phyloP scores from a whole-genome alignment of 805 yeast genomes.

The Lachancea kluyveri region DNA sequence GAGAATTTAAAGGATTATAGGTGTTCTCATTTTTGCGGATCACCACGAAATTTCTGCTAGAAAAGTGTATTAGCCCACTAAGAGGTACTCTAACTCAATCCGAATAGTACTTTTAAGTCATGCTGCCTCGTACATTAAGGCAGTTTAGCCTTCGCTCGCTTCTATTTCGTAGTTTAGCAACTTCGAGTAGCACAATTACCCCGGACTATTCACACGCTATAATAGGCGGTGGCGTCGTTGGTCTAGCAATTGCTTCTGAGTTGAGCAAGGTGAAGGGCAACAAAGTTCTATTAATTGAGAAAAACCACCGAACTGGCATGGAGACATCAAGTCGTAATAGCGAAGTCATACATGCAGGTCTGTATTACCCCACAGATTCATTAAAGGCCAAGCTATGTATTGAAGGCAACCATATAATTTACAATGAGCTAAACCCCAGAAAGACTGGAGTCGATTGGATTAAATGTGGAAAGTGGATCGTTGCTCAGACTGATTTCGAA shows the following conservation, averaged over 20 bases:
- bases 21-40: too few relatives aligned
- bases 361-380: constrained; percentile 68
- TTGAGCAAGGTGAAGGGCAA: constrained; percentile 42
- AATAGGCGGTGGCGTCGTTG: constrained; percentile 82
- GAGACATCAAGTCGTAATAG: constrained; percentile 89
- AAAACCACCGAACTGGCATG: constrained; percentile 57
- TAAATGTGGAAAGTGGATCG: constrained; percentile 79
- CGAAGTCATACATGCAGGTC: constrained; percentile 89
- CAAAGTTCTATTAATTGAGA: constrained; percentile 61
- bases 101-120: too few relatives aligned
- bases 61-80: too few relatives aligned
- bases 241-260: constrained; percentile 74
- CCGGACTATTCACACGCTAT: constrained; percentile 64
- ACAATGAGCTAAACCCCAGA: constrained; percentile 37
- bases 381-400: constrained; percentile 68
- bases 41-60: too few relatives aligned
- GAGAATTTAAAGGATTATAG: too few relatives aligned
- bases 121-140: too few relatives aligned
- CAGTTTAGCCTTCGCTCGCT: too few relatives aligned
- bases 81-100: too few relatives aligned
- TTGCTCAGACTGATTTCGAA: constrained; percentile 70
- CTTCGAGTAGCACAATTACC: background rate
- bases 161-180: too few relatives aligned
- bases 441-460: constrained; percentile 49
- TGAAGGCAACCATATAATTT: constrained; percentile 65